Base-by-base conservation (phyloP, 202 grass and related monocot species). In the Eragrostis tef region DNA sequence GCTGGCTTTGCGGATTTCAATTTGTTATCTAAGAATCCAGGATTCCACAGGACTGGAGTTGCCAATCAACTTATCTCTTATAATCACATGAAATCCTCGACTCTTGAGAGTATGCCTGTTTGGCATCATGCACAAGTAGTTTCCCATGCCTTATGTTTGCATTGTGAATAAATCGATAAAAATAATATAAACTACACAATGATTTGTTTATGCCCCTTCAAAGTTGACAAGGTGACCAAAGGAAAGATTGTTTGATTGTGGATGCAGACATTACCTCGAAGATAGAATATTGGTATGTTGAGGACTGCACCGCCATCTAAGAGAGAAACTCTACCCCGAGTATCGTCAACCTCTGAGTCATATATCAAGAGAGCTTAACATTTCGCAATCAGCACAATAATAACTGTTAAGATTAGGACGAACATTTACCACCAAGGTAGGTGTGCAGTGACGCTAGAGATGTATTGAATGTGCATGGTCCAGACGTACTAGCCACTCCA, bases 351-450 rank as follows among this genome's bases (percentile, higher is more conserved):
- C 85, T 91, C 95, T 98, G 87, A 79, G 72, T 73, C 63, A 71
- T 67, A 87, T 17, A 50, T 24, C 29, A 67, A 81, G 17, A 51
- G 11, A 79, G 12, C 14, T 74, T 77, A 45, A 89, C 36, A 43
- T 21, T 71, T 77, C 49, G 64, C 21, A 82, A 81, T 80, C 7
- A 21, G 21, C 34, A 68, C 43, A 9, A 74, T 57, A 60, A 36
- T 57, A 80, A 64, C 7, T 66, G 24, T 11, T 27, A 78, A 80
- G 14, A 63, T 11, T 57, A 66, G 58, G 21, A 26, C 45, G 22
- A 54, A 49, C 81, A 77, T 80, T 86, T 87, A 98, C 95, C 92
- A 16, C 95, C 95, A 87, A 98, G 95, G 81, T 98, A 98, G 29
- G 88, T 81, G 78, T 98, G 95, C 80, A 93, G 44, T 16, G 95